phyloP scores from a whole-genome alignment of 2,329 filamentous ascomycete genomes.

The Mollisia scopiformis region DNA sequence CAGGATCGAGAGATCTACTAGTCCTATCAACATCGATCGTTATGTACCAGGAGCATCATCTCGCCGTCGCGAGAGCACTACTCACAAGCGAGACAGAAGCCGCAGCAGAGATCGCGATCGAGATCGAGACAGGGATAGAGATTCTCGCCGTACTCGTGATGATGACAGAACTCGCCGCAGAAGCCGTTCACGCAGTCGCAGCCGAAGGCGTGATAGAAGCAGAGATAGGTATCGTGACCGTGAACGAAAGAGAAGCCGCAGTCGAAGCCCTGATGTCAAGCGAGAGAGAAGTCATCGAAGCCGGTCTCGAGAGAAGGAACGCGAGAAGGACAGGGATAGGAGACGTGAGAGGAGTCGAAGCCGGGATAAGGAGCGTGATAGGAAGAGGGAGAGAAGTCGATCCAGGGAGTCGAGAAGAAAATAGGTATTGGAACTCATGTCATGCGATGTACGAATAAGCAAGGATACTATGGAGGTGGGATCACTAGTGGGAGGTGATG shows the following conservation, averaged over 20 bases:
- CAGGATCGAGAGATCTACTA: slow-evolving; percentile 35
- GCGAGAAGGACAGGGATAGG: slow-evolving; percentile 11
- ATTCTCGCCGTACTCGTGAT: slow-evolving; percentile 19
- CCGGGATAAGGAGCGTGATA: slow-evolving; percentile 1
- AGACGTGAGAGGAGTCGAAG: not conserved
- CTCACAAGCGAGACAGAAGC: slow-evolving; percentile 30
- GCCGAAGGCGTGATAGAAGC: slow-evolving; percentile 25
- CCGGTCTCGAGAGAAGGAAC: slow-evolving; percentile 25
- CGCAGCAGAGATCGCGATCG: slow-evolving; percentile 27
- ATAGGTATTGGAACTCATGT: not conserved
- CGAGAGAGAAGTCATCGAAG: slow-evolving; percentile 28
- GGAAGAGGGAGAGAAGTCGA: not conserved
- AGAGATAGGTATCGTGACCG: slow-evolving; percentile 17
- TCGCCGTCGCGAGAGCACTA: slow-evolving; percentile 28
- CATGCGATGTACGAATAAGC: not conserved
- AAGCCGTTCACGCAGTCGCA: slow-evolving; percentile 24
- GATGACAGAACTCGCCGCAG: slow-evolving; percentile 20
- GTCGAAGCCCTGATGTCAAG: slow-evolving; percentile 18
- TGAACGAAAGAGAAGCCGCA: slow-evolving; percentile 20
- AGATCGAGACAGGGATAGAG: slow-evolving; percentile 26
- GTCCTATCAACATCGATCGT: slow-evolving; percentile 37
- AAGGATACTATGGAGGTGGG: not conserved
- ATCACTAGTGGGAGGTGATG: not conserved
- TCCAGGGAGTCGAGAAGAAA: not conserved
- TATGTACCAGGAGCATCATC: slow-evolving; percentile 35